Conservation (phyloP, 371 early-diverging fungal species). For the Syncephalastrum sp. region DNA sequence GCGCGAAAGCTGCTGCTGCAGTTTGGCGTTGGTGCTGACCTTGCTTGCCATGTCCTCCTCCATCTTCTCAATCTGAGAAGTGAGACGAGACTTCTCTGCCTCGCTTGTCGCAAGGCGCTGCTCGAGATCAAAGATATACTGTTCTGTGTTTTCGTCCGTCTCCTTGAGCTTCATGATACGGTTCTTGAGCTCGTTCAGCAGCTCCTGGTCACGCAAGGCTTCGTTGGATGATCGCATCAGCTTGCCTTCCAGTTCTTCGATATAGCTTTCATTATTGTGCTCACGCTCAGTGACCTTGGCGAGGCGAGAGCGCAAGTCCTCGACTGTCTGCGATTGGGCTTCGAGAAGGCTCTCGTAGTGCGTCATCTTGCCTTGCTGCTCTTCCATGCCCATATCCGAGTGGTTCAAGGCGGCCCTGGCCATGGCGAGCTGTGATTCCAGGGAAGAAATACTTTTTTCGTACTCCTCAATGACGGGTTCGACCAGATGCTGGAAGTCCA, state of each 20-base stretch:
- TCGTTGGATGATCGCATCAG: slow-evolving; percentile 36
- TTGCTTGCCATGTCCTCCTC: slow-evolving; percentile 10
- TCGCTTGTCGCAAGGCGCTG: slow-evolving; percentile 34
- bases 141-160: slow-evolving; percentile 46
- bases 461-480: slow-evolving; percentile 75
- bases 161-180: slow-evolving; percentile 42
- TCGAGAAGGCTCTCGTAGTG: slow-evolving; percentile 34
- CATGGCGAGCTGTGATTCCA: slow-evolving; percentile 61
- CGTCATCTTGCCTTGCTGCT: slow-evolving; percentile 45
- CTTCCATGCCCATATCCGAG: slow-evolving; percentile 48
- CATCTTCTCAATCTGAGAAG: slow-evolving; percentile 24
- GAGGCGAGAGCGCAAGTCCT: slow-evolving; percentile 27
- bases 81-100: slow-evolving; percentile 24
- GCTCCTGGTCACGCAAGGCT: slow-evolving; percentile 36
- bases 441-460: slow-evolving; percentile 57
- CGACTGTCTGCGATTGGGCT: slow-evolving; percentile 33
- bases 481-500: slow-evolving; percentile 60
- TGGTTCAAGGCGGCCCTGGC: slow-evolving; percentile 53
- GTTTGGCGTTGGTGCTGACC: slow-evolving; percentile 5
- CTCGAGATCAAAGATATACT: slow-evolving; percentile 50
- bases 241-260: slow-evolving; percentile 47
- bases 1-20: slow-evolving; percentile 15
- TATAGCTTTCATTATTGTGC: slow-evolving; percentile 36
- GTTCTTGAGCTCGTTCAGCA: slow-evolving; percentile 35
- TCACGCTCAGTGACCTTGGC: slow-evolving; percentile 38